Evolutionary conservation across 1,139 yeast species (phyloP), one percentile per base, ranked within the genome.

Genomic region (Suhomyces yuchorum): DNA sequence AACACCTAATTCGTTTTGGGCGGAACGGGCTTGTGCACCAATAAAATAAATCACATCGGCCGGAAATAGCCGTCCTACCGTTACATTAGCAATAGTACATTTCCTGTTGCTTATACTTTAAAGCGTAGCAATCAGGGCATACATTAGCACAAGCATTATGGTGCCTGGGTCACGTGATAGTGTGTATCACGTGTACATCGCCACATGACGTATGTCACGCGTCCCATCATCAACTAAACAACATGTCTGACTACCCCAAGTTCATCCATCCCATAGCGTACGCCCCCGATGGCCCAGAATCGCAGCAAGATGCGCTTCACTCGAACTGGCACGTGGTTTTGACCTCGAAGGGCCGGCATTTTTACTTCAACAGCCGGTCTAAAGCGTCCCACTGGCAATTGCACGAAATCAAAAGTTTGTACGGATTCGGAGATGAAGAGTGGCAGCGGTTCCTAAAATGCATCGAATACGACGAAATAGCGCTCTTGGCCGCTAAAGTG

Each of bases 381-480:
- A 52, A 53, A 23, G 34, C 45, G 19, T 62, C 74, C 4, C 68
- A 59, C 44, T 72, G 77, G 77, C 75, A 70, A 55, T 53, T 71
- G 36, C 43, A 56, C 28, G 75, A 71, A 42, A 35, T 69, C 17
- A 52, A 51, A 19, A 50, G 49, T 7, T 4, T 14, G 9, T 37
- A 39, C 9, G 44, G 40, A 7, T 54, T 55, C 45, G 54, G 54
- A 4, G 54, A 46, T n/a, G 48, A 36, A 2, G 59, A 59, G 35
- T 46, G 58, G 51, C 58, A 58, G 15, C 49, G 40, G 36, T 56
- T 66, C 44, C 47, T 59, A 12, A 40, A 48, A 15, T 48, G 60
- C 33, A 64, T 68, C 2, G 58, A 71, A 46, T 70, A 55, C 48
- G 72, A 74, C 48, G 65, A 67, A 37, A 57, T 73, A 28, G 65